Evolutionary conservation across 768 basidiomycete species (phyloP), one percentile per base, ranked within the genome.

Genomic region (Rhodosporidiobolus odoratus): DNA sequence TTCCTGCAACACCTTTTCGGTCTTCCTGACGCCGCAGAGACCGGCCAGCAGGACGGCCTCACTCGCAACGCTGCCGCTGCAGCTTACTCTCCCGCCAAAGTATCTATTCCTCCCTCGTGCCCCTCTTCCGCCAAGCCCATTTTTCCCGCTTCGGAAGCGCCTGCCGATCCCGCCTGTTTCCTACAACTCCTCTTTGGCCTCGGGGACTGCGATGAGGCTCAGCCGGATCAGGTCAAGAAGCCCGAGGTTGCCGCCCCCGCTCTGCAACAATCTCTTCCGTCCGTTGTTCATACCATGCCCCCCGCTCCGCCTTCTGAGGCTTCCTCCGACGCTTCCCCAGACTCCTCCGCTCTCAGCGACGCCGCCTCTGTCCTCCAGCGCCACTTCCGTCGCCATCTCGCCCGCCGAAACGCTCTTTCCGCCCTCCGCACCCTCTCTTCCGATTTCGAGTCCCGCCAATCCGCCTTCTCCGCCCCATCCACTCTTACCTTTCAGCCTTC

Each of bases 381-480:
- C 41, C 62, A 40, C 57, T 58, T 47, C 68, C 59, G 48, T 30
- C 48, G 60, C 27, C 59, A 66, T 37, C 35, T 38, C 50, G 54
- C 40, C 19, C 72, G 68, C n/a, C 64, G 47, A 16, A 19, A 37
- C 50, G 50, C 86, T 2, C 79, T 85, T 57, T 70, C 71, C 30
- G 65, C 81, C 32, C 82, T 87, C 75, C 71, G 80, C 47, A 56
- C 78, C 32, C 76, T 86, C 65, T 76, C 81, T 43, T 62, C 78
- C 12, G 78, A 83, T 75, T 87, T 87, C 78, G 77, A 83, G 21
- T 58, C 77, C 8, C 78, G 84, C 45, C 82, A 82, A 69, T 66
- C 76, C 10, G 68, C 74, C 30, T 87, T 87, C 79, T 35, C 56
- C 40, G 19, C 48, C 16, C 74, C 74, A 16, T 38, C 68, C 5